Evolutionary conservation across 306 rosid genomes (phyloP).

Genomic region (Fragaria nilgerrensis): DNA sequence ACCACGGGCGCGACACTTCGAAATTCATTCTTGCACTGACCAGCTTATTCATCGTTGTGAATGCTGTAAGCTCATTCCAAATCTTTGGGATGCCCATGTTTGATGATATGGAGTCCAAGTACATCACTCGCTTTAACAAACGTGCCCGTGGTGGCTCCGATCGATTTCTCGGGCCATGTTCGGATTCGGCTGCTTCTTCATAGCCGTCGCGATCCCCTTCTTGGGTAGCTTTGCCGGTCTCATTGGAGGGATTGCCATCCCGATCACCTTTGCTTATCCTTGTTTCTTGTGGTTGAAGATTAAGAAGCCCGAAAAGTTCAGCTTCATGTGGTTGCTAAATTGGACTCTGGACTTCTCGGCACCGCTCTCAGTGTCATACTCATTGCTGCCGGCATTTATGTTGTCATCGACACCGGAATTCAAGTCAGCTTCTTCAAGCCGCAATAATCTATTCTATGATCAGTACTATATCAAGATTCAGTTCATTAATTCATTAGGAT

Average conservation of each 20-base stretch:
- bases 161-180: constrained; percentile 24
- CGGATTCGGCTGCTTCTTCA: constrained; percentile 29
- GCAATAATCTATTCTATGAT: neutral
- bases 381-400: constrained; percentile 33
- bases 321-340: constrained; percentile 35
- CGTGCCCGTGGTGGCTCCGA: constrained; percentile 45
- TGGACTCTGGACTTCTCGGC: constrained; percentile 34
- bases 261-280: constrained; percentile 41
- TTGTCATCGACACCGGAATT: constrained; percentile 31
- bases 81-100: constrained; percentile 49
- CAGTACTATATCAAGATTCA: neutral
- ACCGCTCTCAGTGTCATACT: constrained; percentile 18
- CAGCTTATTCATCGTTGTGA: constrained; percentile 32
- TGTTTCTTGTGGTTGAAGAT: constrained; percentile 42
- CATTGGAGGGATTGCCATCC: constrained; percentile 36
- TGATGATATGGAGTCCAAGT: constrained; percentile 35
- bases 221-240: constrained; percentile 35
- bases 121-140: constrained; percentile 31
- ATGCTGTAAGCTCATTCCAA: constrained; percentile 37
- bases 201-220: constrained; percentile 37
- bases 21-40: constrained; percentile 31
- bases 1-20: constrained; percentile 34
- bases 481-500: neutral
- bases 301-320: constrained; percentile 30
- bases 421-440: constrained; percentile 41